These are phyloP conservation scores for Sorghum bicolor DNA, from an alignment of 176 grass and related monocot species.

Conservation along the genomic window Sorghum_bicolor_NCBIv3 NC_012872.2:66718001-66718500, in stretches of 20 bases:
- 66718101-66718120: conserved; percentile 34
- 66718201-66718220: conserved; percentile 99
- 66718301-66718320: not conserved
- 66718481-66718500: conserved; percentile 18
- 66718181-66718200: conserved; percentile 95
- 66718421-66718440: conserved; percentile 32
- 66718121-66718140: not conserved
- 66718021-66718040: conserved; percentile 51
- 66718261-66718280: conserved; percentile 91
- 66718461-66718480: not conserved
- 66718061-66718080: not conserved
- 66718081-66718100: conserved; percentile 32
- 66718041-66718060: not conserved
- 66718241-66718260: conserved; percentile 91
- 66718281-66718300: conserved; percentile 97
- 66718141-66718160: conserved; percentile 67
- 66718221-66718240: conserved; percentile 86
- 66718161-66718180: conserved; percentile 83
- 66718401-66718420: not conserved
- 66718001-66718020: conserved; percentile 25
- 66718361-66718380: conserved; percentile 23
- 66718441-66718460: not conserved
- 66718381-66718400: conserved; percentile 15
- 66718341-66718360: conserved; percentile 16
- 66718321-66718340: not conserved